Evolutionary conservation across 148 eudicot species (phyloP), one percentile per base, ranked within the genome.

Genomic region (Tetragonia tetragonoides): DNA sequence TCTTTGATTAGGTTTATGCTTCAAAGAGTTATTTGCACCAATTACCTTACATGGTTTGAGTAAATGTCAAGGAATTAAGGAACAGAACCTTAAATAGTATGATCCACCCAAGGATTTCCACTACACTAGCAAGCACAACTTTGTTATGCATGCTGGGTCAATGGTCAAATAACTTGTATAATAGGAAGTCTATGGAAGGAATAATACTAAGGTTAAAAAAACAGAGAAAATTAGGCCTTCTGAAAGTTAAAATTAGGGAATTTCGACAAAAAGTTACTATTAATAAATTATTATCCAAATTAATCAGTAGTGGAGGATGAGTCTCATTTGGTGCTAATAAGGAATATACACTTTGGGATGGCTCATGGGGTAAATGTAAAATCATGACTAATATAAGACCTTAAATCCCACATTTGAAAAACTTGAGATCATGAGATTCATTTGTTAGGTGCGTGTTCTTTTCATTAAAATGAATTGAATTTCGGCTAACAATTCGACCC

Each of bases 1-100:
- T 28, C 34, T 28, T 28, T 28, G 34, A 28, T 28, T 28, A 28
- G 34, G 1, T 28, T 28, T 28, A 28, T 28, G 34, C 34, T 28
- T 28, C 34, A 28, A 28, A 28, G 34, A 28, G 34, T 28, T 28
- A 28, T 28, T 28, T 49, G 10, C 53, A 73, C 51, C 64, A 78
- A 49, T 61, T n/a, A 51, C 24, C 47, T 2, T 18, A 1, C 20
- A 80, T 54, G 39, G 69, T 23, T 60, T 70, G n/a, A 75, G 49
- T 75, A 75, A 75, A 75, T 81, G 79, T 76, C 79, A 66, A 75
- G 76, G 79, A 70, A 75, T 81, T 75, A 81, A 23, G 79, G 24
- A 75, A 81, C 79, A 81, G 34, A 75, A 81, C 21, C 75, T 68
- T 44, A 61, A 80, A 80, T 75, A 80, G 83, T 80, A 75, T 46